A percentile compares a stretch with the other conserved stretches of the same genome.
Conservation (phyloP, 306 rosid genomes). For the Nissolia schottii region DNA sequence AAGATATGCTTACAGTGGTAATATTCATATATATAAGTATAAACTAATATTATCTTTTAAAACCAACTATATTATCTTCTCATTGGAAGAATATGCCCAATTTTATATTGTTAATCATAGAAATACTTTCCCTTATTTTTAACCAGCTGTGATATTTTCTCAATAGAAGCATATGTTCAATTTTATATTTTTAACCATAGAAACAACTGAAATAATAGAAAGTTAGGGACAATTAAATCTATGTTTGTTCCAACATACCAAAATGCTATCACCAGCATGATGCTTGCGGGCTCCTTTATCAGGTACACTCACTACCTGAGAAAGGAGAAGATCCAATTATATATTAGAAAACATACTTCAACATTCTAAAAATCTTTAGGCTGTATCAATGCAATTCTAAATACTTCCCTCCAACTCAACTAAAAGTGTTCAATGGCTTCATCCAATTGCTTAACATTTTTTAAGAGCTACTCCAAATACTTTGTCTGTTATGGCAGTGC, state of each 20-base stretch:
- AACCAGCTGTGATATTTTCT: slow-evolving; percentile 1
- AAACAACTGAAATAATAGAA: background rate
- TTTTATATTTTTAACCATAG: background rate
- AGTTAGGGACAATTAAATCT: background rate
- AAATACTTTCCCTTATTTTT: background rate
- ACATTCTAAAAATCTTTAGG: background rate
- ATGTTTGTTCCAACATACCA: slow-evolving; percentile 34
- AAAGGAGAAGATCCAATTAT: background rate
- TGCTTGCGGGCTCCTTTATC: slow-evolving; percentile 62
- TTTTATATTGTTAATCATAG: background rate
- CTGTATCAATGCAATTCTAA: background rate
- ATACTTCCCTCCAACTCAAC: background rate
- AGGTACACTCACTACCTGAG: slow-evolving; percentile 62
- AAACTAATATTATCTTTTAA: background rate
- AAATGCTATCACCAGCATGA: slow-evolving; percentile 50
- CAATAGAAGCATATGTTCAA: background rate
- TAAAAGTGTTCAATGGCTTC: background rate
- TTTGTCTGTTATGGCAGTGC: background rate
- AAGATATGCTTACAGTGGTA: background rate
- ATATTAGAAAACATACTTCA: background rate
- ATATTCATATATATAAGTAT: background rate
- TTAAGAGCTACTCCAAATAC: background rate
- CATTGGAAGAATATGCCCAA: background rate
- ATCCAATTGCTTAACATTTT: background rate
- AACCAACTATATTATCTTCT: slow-evolving; percentile 5